Conservation (phyloP, 192 early-diverging fungal species). For the Coemansia sp. region DNA sequence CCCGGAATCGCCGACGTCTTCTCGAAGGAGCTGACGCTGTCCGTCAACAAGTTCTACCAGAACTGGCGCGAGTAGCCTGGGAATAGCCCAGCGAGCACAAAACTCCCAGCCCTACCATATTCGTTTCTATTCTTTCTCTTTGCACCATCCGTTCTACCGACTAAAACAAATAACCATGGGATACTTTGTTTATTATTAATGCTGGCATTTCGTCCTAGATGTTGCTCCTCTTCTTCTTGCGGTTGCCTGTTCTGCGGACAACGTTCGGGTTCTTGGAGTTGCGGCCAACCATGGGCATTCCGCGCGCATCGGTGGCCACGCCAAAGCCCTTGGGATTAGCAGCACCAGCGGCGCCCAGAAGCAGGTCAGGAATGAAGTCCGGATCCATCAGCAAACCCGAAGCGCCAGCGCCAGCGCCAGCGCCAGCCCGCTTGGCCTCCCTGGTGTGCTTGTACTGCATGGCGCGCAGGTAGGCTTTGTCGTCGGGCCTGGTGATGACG, state of each 20-base stretch:
- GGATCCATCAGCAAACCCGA: constrained; percentile 37
- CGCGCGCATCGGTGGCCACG: constrained; percentile 65
- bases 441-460: constrained; percentile 30
- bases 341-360: constrained; percentile 41
- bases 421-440: constrained; percentile 33
- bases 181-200: background rate
- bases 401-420: constrained; percentile 19
- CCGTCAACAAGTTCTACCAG: constrained; percentile 55
- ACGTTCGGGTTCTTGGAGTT: constrained; percentile 73
- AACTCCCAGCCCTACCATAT: background rate
- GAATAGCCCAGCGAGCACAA: background rate
- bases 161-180: background rate
- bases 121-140: background rate
- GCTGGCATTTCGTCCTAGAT: constrained; percentile 5
- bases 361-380: constrained; percentile 36
- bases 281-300: constrained; percentile 63
- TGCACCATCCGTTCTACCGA: background rate
- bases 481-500: constrained; percentile 88
- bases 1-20: constrained; percentile 58
- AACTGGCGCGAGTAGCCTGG: constrained; percentile 44
- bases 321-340: constrained; percentile 52
- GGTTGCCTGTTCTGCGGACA: constrained; percentile 54
- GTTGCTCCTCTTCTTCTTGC: constrained; percentile 59
- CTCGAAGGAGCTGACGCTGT: constrained; percentile 49
- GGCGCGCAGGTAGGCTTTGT: constrained; percentile 72